phyloP scores from a whole-genome alignment of 352 stramenopile species.

The Phytophthora multivora region DNA sequence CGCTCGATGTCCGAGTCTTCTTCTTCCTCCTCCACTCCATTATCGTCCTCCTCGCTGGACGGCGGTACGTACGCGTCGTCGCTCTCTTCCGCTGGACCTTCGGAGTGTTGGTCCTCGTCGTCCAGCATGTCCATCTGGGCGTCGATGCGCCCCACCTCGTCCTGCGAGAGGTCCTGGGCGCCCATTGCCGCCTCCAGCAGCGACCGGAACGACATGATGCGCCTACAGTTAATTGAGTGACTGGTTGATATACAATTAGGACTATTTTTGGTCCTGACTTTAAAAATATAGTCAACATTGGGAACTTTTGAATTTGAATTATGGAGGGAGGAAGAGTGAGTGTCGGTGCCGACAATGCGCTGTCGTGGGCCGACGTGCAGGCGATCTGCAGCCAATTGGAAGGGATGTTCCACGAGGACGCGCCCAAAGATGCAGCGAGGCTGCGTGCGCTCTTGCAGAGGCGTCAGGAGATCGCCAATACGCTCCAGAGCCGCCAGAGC shows the following conservation, averaged over 20 bases:
- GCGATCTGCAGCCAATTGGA: conserved; percentile 73
- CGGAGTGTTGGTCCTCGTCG: conserved; percentile 23
- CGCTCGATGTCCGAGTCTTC: conserved; percentile 88
- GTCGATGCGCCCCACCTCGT: conserved; percentile 26
- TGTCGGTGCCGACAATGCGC: conserved; percentile 18
- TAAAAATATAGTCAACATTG: neutral
- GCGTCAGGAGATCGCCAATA: conserved; percentile 61
- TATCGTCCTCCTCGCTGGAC: conserved; percentile 64
- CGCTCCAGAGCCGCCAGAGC: conserved; percentile 48
- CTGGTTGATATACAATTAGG: conserved; percentile 3
- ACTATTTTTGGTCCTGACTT: neutral
- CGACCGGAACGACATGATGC: conserved; percentile 80
- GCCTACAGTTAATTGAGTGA: conserved; percentile 5
- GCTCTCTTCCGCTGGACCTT: conserved; percentile 36
- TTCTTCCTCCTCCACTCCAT: conserved; percentile 61
- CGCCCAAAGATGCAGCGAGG: conserved; percentile 56
- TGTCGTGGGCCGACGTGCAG: conserved; percentile 72
- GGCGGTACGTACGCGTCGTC: conserved; percentile 65
- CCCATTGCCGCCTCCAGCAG: conserved; percentile 84
- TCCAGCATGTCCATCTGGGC: conserved; percentile 32
- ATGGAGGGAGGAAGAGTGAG: conserved; percentile 30
- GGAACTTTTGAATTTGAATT: conserved; percentile 27
- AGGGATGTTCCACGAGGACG: conserved; percentile 64
- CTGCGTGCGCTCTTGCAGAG: conserved; percentile 63
- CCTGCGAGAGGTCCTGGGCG: conserved; percentile 54